These are phyloP conservation scores for Herpetospermum pedunculosum DNA, from an alignment of 306 rosid species.

Conservation along the genomic window DNA sequence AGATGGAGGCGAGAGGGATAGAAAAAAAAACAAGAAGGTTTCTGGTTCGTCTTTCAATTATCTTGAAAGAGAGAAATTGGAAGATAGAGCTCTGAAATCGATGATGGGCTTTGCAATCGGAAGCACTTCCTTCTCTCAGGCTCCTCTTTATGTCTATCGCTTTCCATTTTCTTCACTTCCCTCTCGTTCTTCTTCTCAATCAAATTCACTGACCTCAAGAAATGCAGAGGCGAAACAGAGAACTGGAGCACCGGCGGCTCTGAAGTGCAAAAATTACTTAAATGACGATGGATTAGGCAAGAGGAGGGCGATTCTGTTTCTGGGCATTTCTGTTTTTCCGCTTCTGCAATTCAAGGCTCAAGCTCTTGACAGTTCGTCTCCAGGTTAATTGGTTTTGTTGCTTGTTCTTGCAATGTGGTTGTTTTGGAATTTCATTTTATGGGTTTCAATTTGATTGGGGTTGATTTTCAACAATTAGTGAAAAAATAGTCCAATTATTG, in stretches of 20 bases:
- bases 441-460: neutral
- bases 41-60: neutral
- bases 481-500: neutral
- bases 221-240: conserved; percentile 24
- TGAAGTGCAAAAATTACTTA: conserved; percentile 18
- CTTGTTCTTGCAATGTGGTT: neutral
- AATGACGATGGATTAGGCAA: conserved; percentile 16
- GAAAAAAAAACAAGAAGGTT: neutral
- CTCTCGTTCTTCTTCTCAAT: conserved; percentile 1
- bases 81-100: neutral
- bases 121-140: conserved; percentile 32
- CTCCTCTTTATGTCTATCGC: conserved; percentile 22
- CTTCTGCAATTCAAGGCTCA: conserved; percentile 40
- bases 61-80: neutral
- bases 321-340: conserved; percentile 61
- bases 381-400: conserved; percentile 26
- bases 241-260: conserved; percentile 22
- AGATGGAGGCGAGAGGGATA: neutral
- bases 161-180: conserved; percentile 13
- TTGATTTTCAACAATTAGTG: neutral
- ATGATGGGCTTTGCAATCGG: conserved; percentile 33
- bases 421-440: neutral
- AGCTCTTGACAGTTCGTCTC: conserved; percentile 36
- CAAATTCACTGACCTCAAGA: neutral
- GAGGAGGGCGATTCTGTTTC: conserved; percentile 44